A percentile compares a stretch with the other conserved stretches of the same genome.
phyloP scores from a whole-genome alignment of 2,329 filamentous ascomycete genomes.

The Aspergillus pseudoglaucus region DNA sequence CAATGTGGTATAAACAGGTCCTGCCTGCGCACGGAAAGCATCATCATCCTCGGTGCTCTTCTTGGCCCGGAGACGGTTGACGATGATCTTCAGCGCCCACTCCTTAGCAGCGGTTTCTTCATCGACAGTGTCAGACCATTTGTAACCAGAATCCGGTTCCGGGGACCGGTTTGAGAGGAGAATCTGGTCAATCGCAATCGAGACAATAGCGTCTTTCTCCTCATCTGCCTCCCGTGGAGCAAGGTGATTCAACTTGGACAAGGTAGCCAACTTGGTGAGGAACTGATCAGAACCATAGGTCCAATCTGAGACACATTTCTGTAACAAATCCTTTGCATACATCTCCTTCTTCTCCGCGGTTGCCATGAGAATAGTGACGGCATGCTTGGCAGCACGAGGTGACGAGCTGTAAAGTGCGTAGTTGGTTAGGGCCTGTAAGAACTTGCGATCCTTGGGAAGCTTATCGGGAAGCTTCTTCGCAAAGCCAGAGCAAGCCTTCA shows the following conservation, averaged over 20 bases:
- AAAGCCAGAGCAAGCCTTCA: conserved; percentile 91
- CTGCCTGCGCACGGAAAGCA: conserved; percentile 48
- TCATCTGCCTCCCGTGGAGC: conserved; percentile 67
- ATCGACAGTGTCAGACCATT: conserved; percentile 67
- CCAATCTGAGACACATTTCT: conserved; percentile 68
- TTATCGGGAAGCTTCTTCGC: conserved; percentile 79
- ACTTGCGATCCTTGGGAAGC: conserved; percentile 72
- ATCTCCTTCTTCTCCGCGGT: conserved; percentile 72
- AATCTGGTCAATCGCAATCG: conserved; percentile 68
- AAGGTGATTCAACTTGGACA: conserved; percentile 66
- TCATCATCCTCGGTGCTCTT: conserved; percentile 41
- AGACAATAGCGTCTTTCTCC: conserved; percentile 67
- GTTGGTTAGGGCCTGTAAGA: conserved; percentile 70
- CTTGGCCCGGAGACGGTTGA: conserved; percentile 72
- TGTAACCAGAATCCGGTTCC: conserved; percentile 47
- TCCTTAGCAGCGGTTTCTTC: conserved; percentile 78
- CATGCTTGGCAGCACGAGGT: conserved; percentile 82
- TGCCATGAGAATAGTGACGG: conserved; percentile 80
- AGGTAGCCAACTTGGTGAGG: conserved; percentile 50
- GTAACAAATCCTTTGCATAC: conserved; percentile 75
- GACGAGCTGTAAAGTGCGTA: conserved; percentile 80
- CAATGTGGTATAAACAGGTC: conserved; percentile 69
- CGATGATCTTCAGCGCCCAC: conserved; percentile 75
- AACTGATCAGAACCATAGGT: conserved; percentile 67
- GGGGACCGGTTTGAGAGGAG: conserved; percentile 62